These are phyloP conservation scores for Beauveria sp. DNA, from an alignment of 2,329 filamentous ascomycete genomes.

Conservation along the genomic window DNA sequence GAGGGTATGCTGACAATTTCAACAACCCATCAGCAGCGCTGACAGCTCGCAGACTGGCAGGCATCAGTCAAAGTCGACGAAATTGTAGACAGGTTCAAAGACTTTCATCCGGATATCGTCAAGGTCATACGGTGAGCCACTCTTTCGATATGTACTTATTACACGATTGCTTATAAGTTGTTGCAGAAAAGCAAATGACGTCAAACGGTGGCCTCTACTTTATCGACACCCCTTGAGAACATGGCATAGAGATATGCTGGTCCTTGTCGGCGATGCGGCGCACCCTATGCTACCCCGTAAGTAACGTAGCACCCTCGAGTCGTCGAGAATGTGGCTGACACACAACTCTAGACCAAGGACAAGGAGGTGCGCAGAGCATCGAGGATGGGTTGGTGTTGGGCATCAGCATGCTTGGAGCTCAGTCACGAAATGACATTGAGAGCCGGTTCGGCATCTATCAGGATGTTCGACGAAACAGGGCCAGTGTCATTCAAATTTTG, in stretches of 20 bases:
- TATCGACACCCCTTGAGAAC: constrained; percentile 25
- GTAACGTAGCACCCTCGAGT: not conserved
- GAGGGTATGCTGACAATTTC: constrained; percentile 14
- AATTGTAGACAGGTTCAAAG: constrained; percentile 21
- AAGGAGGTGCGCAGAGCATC: constrained; percentile 28
- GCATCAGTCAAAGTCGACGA: constrained; percentile 22
- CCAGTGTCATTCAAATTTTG: constrained; percentile 31
- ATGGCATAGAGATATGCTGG: constrained; percentile 25
- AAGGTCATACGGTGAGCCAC: constrained; percentile 16
- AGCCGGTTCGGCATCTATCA: constrained; percentile 20
- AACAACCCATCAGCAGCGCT: not conserved
- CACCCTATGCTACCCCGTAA: constrained; percentile 32
- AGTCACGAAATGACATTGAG: constrained; percentile 15
- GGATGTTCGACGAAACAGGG: constrained; percentile 20
- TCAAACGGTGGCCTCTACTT: constrained; percentile 29
- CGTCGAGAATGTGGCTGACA: not conserved
- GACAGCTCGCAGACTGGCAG: constrained; percentile 22
- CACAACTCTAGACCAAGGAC: constrained; percentile 27
- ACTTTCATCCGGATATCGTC: constrained; percentile 21
- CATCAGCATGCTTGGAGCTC: constrained; percentile 20
- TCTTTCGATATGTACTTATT: not conserved
- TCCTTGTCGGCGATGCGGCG: constrained; percentile 30
- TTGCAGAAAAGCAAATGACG: constrained; percentile 25
- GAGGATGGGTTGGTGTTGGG: constrained; percentile 29
- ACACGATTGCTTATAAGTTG: not conserved